These are phyloP conservation scores for Metschnikowia colocasiae DNA, from an alignment of 805 yeast species.

Conservation along the genomic window DNA sequence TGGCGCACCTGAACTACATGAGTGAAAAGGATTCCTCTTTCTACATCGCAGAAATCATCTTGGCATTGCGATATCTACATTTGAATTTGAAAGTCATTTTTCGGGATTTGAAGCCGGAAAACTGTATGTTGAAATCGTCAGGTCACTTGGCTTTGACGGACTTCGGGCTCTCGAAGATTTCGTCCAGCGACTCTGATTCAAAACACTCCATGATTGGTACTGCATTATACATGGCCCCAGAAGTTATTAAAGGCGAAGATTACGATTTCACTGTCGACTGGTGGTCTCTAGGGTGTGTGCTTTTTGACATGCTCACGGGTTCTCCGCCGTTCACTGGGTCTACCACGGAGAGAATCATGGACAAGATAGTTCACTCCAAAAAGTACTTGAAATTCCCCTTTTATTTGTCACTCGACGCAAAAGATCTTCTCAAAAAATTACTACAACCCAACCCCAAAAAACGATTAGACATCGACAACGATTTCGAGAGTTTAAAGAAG, in stretches of 20 bases:
- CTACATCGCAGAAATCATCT: constrained; percentile 19
- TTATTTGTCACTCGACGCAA: constrained; percentile 75
- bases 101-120: constrained; percentile 44
- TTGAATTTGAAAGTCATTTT: constrained; percentile 36
- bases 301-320: constrained; percentile 78
- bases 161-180: constrained; percentile 42
- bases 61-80: constrained; percentile 20
- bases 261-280: constrained; percentile 83
- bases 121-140: constrained; percentile 39
- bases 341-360: constrained; percentile 69
- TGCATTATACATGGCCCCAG: constrained; percentile 89
- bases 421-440: constrained; percentile 63
- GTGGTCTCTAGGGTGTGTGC: constrained; percentile 88
- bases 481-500: constrained; percentile 49
- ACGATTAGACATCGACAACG: constrained; percentile 52
- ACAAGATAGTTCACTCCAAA: constrained; percentile 64
- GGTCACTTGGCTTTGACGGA: constrained; percentile 44
- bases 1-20: constrained; percentile 35
- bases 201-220: constrained; percentile 66
- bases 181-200: constrained; percentile 30
- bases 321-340: constrained; percentile 87
- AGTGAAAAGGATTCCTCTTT: constrained; percentile 20
- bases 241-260: constrained; percentile 69
- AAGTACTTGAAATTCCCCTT: constrained; percentile 61
- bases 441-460: constrained; percentile 67